Evolutionary conservation across 108 stramenopile genomes (phyloP).

Genomic region (Nannochloropsis gaditana): DNA sequence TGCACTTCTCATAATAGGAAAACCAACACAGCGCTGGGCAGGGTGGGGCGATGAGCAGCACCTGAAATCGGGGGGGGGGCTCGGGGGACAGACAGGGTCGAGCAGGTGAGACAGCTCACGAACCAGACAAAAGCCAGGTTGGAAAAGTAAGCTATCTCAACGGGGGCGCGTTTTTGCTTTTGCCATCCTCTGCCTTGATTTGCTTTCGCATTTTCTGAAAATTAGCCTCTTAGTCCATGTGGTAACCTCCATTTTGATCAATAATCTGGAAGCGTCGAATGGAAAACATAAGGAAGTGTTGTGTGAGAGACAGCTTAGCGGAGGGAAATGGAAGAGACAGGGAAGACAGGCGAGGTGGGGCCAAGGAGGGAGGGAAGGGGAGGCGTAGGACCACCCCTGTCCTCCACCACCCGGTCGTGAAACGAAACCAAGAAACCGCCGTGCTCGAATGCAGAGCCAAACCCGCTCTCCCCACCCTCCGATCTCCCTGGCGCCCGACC

Average conservation of each 20-base stretch:
- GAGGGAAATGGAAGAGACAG: background rate
- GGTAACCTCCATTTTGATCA: background rate
- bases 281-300: background rate
- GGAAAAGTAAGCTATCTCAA: too few species aligned
- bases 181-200: too few species aligned
- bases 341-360: background rate
- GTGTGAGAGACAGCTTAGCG: background rate
- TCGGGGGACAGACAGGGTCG: too few species aligned
- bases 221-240: background rate
- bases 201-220: background rate
- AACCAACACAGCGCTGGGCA: background rate
- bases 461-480: too few species aligned
- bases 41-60: background rate
- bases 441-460: too few species aligned
- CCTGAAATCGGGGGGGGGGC: too few species aligned
- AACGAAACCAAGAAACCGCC: too few species aligned
- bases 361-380: background rate
- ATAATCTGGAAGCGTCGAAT: background rate
- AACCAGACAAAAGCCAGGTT: too few species aligned
- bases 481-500: background rate
- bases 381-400: background rate
- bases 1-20: background rate
- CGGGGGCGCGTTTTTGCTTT: too few species aligned
- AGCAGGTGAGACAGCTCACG: too few species aligned
- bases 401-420: too few species aligned